Evolutionary conservation across 1,284 basidiomycete species (phyloP).

Genomic region (Papiliotrema laurentii): DNA sequence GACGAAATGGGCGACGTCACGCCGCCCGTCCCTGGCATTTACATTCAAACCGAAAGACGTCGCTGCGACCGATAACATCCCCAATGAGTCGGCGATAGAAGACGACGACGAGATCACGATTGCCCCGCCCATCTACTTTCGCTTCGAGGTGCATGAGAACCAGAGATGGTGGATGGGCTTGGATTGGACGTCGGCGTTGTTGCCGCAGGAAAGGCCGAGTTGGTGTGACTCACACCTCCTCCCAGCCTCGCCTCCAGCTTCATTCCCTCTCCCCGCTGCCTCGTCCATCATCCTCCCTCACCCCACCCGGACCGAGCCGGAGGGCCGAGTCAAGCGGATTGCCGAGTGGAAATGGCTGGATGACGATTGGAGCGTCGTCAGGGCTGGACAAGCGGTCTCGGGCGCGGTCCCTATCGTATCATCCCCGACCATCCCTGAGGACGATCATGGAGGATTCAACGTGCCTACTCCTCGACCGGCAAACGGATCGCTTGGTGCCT

Average conservation of each 20-base stretch:
- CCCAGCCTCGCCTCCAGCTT: constrained; percentile 53
- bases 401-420: constrained; percentile 4
- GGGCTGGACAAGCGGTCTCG: constrained; percentile 16
- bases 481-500: constrained; percentile 1
- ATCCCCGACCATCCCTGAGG: constrained; percentile 12
- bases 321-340: constrained; percentile 57
- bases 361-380: constrained; percentile 72
- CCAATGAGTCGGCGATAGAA: constrained; percentile 14
- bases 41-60: constrained; percentile 23
- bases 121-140: constrained; percentile 59
- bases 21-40: constrained; percentile 40
- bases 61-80: neutral
- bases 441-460: constrained; percentile 1
- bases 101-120: constrained; percentile 24
- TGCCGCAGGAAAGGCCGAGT: constrained; percentile 83
- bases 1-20: constrained; percentile 42
- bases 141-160: constrained; percentile 86
- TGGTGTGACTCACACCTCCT: constrained; percentile 60
- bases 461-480: neutral
- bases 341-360: constrained; percentile 84
- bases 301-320: constrained; percentile 35
- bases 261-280: constrained; percentile 43
- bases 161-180: constrained; percentile 75
- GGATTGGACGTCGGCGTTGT: constrained; percentile 86
- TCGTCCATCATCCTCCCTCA: constrained; percentile 51